Base-by-base conservation (phyloP, 1,139 yeast species). In the Spathaspora sp. region DNA sequence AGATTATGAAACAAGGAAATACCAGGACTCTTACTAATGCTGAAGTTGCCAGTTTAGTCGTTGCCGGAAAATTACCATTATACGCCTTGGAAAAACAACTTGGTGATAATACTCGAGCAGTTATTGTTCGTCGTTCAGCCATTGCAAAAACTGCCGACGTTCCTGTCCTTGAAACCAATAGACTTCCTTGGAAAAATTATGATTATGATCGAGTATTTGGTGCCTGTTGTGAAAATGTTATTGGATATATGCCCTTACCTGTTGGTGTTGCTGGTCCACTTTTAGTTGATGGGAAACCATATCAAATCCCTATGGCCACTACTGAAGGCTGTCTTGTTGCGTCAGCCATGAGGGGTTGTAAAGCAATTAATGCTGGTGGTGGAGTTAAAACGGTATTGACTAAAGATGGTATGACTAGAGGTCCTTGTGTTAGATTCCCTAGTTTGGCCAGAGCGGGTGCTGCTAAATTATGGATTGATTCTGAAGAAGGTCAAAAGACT, bases 311-410 rank as follows among this genome's bases (percentile, higher is more conserved):
- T 43, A 90, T 93, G 96, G 99, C 99, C 33, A 93, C 99, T 25
- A 93, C 99, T 43, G 99, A 93, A 73, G 99, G 99, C 47, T 93
- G 98, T 72, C 78, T 93, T 50, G 97, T 93, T 53, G 99, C 99
- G 1, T 90, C 98, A 13, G 86, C 99, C 11, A 91, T 89, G 96
- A 86, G 99, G 70, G 99, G 99, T 56, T 93, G 99, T 74, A 93
- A 93, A 67, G 99, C 99, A 20, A 88, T 93, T 57, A 95, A 93
- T 65, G 85, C 95, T 10, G 99, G 99, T 50, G 98, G 98, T 46
- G 99, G 99, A 65, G 95, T 88, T 31, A 76, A 81, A 45, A 89
- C 99, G 29, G 96, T 93, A 26, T 78, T 93, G 57, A 89, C 97
- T 17, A 88, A 84, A 57, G 99, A 93, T 67, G 97, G 98, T 68